Evolutionary conservation across 345 rosid species (phyloP).

Genomic region (Eucalyptus erythrocorys): DNA sequence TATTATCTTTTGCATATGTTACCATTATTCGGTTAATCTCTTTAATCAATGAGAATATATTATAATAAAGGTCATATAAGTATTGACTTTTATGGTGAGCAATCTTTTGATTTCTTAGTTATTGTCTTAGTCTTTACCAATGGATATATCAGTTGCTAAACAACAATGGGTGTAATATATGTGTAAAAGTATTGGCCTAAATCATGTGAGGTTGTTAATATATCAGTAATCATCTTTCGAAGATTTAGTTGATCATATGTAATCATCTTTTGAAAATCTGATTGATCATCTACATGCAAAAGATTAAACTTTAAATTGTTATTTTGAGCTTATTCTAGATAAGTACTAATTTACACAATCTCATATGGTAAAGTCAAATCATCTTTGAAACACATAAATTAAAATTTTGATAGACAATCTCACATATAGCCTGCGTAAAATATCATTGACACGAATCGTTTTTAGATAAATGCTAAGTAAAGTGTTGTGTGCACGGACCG

Average conservation of each 20-base stretch:
- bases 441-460: no score
- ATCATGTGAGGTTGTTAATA: no score
- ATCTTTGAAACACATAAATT: no score
- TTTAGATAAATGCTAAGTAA: no score
- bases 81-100: not conserved
- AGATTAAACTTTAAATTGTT: not conserved
- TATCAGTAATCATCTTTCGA: no score
- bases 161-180: not conserved
- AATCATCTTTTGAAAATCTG: not conserved
- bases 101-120: not conserved
- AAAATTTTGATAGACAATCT: no score
- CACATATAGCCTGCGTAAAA: no score
- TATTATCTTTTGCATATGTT: not conserved
- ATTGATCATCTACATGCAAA: no score
- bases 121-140: not conserved
- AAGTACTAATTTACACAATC: not conserved
- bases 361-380: no score
- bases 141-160: not conserved
- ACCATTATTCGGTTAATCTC: not conserved
- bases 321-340: not conserved
- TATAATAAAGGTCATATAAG: not conserved
- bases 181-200: no score
- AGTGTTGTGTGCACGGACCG: no score
- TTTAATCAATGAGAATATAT: not conserved
- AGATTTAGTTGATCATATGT: no score